A percentile compares a stretch with the other conserved stretches of the same genome.
Conservation (phyloP, 2,329 filamentous ascomycete species). For the Calonectria crousiana region DNA sequence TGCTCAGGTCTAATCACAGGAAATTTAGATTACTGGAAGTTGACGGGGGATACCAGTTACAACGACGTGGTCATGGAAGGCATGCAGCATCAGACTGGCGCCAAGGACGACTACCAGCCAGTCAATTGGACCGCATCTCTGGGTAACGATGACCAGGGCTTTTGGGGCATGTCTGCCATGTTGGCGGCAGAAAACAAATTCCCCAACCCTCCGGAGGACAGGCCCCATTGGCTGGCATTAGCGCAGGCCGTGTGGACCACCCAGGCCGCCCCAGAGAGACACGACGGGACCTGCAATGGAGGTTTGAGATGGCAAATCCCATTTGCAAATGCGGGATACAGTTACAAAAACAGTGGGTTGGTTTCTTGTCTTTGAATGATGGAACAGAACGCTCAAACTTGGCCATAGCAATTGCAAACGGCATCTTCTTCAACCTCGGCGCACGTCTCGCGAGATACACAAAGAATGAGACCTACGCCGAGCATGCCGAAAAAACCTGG, state of each 20-base stretch:
- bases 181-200: conserved; percentile 75
- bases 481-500: conserved; percentile 74
- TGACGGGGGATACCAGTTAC: conserved; percentile 73
- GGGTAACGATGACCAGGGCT: conserved; percentile 79
- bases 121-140: conserved; percentile 68
- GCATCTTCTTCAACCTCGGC: conserved; percentile 74
- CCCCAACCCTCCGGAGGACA: conserved; percentile 65
- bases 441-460: conserved; percentile 80
- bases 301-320: conserved; percentile 85
- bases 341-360: conserved; percentile 76
- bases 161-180: conserved; percentile 78
- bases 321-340: conserved; percentile 78
- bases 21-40: conserved; percentile 71
- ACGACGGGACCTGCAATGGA: conserved; percentile 73
- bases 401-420: conserved; percentile 66
- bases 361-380: neutral
- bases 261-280: conserved; percentile 70
- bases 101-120: conserved; percentile 71
- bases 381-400: neutral
- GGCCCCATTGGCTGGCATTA: conserved; percentile 73
- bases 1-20: neutral
- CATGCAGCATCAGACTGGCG: conserved; percentile 69
- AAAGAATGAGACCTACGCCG: conserved; percentile 71
- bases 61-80: conserved; percentile 69
- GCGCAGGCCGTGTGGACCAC: conserved; percentile 79